These are phyloP conservation scores for Psilocybe sp. DNA, from an alignment of 768 basidiomycete genomes.

Conservation along the genomic window DNA sequence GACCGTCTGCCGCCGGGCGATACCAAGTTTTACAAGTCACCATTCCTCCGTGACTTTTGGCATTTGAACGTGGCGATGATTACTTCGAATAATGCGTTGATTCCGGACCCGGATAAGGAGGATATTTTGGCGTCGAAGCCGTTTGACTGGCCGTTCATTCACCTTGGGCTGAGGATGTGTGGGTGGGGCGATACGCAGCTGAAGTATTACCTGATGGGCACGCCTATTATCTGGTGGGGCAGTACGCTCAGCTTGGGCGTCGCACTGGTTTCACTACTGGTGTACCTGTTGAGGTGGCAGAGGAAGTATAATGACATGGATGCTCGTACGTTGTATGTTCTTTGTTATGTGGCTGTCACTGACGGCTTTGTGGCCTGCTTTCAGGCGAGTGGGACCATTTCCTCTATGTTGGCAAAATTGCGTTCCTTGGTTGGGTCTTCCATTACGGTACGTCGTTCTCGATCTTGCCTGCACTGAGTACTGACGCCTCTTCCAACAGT, in stretches of 20 bases:
- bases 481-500: slow-evolving; percentile 41
- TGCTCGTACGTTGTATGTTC: slow-evolving; percentile 49
- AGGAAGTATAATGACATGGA: slow-evolving; percentile 92
- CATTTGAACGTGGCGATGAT: slow-evolving; percentile 99
- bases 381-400: slow-evolving; percentile 93
- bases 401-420: slow-evolving; percentile 88
- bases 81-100: slow-evolving; percentile 97
- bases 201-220: slow-evolving; percentile 93
- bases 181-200: slow-evolving; percentile 86
- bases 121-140: slow-evolving; percentile 95
- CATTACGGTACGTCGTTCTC: slow-evolving; percentile 68
- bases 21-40: slow-evolving; percentile 80
- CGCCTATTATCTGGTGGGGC: slow-evolving; percentile 92
- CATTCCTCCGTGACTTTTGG: slow-evolving; percentile 97
- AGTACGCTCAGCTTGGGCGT: slow-evolving; percentile 63
- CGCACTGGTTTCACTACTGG: slow-evolving; percentile 46
- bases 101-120: slow-evolving; percentile 98
- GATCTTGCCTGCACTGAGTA: not conserved
- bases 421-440: slow-evolving; percentile 87
- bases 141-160: slow-evolving; percentile 90
- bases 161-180: slow-evolving; percentile 92
- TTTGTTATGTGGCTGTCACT: not conserved
- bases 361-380: slow-evolving; percentile 3
- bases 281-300: slow-evolving; percentile 82
- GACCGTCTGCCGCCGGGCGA: slow-evolving; percentile 83